A percentile compares a stretch with the other conserved stretches of the same genome.
Evolutionary conservation across 2,329 filamentous ascomycete genomes (phyloP).

Genomic region (Onygenales sp.): DNA sequence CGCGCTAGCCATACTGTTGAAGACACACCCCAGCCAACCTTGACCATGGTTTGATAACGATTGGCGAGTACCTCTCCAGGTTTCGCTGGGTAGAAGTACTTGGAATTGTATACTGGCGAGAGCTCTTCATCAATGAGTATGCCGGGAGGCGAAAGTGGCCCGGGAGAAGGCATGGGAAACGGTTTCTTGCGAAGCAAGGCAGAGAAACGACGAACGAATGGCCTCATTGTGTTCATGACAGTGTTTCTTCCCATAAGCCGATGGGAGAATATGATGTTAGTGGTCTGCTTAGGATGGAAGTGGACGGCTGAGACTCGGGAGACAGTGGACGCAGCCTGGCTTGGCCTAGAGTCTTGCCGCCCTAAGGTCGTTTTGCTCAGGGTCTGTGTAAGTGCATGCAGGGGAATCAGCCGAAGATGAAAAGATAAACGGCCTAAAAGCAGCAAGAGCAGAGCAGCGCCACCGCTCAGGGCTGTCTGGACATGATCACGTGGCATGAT

Average conservation of each 20-base stretch:
- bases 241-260: slow-evolving; percentile 9
- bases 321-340: too few relatives aligned
- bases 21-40: slow-evolving; percentile 22
- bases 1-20: slow-evolving; percentile 24
- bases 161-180: slow-evolving; percentile 17
- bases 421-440: too few relatives aligned
- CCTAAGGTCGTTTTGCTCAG: too few relatives aligned
- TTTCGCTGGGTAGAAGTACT: slow-evolving; percentile 21
- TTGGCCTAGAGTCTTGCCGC: too few relatives aligned
- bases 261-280: slow-evolving; percentile 11
- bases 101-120: slow-evolving; percentile 20
- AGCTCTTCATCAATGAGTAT: slow-evolving; percentile 22
- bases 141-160: slow-evolving; percentile 14
- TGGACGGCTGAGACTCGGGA: too few relatives aligned
- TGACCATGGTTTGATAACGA: slow-evolving; percentile 20
- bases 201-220: slow-evolving; percentile 12
- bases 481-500: too few relatives aligned
- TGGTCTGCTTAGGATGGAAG: background rate
- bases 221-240: slow-evolving; percentile 16
- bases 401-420: too few relatives aligned
- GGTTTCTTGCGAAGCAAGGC: slow-evolving; percentile 18
- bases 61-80: slow-evolving; percentile 21
- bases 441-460: too few relatives aligned
- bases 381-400: too few relatives aligned
- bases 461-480: too few relatives aligned